Conservation (phyloP, 257 asterid species). For the Ajuga chamaepitys region DNA sequence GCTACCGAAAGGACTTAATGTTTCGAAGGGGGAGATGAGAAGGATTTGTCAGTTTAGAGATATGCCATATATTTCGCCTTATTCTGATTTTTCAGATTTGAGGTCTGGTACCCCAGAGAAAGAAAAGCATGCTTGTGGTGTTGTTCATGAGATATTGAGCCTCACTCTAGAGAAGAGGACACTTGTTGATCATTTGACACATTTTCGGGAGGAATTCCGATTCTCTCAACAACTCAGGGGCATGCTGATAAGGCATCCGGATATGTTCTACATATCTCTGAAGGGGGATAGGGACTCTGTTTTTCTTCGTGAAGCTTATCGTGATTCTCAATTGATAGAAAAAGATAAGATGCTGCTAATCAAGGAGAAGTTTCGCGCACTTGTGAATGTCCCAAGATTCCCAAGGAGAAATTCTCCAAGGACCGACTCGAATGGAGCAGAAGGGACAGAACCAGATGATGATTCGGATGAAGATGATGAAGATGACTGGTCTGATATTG, state of each 20-base stretch:
- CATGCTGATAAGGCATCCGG: conserved; percentile 97
- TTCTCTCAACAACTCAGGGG: conserved; percentile 98
- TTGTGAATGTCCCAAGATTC: conserved; percentile 64
- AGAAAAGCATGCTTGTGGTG: conserved; percentile 84
- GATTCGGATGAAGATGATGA: conserved; percentile 39
- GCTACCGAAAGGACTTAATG: conserved; percentile 81
- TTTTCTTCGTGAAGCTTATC: conserved; percentile 91
- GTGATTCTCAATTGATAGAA: conserved; percentile 76
- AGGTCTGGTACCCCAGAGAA: conserved; percentile 67
- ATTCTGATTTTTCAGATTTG: conserved; percentile 70
- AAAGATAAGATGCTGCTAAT: conserved; percentile 79
- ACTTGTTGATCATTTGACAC: conserved; percentile 90
- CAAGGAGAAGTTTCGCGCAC: conserved; percentile 91
- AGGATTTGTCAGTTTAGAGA: conserved; percentile 73
- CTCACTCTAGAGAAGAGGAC: conserved; percentile 93
- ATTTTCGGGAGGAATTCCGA: conserved; percentile 88
- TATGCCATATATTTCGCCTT: conserved; percentile 78
- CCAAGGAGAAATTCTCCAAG: conserved; percentile 29
- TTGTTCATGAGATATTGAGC: conserved; percentile 92
- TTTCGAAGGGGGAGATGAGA: conserved; percentile 90
- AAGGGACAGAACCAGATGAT: conserved; percentile 26
- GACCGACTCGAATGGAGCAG: conserved; percentile 29
- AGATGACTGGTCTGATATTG: conserved; percentile 64
- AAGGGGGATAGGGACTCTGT: conserved; percentile 97
- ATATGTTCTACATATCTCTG: conserved; percentile 84